A percentile compares a stretch with the other conserved stretches of the same genome.
These are phyloP conservation scores for Botrytis tulipae DNA, from an alignment of 2,329 filamentous ascomycete genomes.

Conservation along the genomic window DNA sequence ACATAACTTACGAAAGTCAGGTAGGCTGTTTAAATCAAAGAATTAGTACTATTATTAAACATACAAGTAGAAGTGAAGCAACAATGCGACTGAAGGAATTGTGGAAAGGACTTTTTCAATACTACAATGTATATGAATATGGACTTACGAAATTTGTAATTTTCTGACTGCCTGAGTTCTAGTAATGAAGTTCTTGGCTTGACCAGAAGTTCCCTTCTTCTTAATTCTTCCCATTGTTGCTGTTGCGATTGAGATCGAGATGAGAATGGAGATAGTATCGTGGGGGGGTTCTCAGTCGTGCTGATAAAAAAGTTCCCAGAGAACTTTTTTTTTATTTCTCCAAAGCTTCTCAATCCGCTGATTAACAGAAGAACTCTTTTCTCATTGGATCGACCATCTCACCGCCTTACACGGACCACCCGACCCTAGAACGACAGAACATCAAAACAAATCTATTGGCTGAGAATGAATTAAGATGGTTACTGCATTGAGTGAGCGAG, in stretches of 20 bases:
- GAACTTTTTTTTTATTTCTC: conserved; percentile 21
- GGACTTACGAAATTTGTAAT: conserved; percentile 66
- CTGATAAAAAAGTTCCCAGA: conserved; percentile 20
- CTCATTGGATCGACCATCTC: conserved; percentile 22
- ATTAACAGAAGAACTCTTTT: not conserved
- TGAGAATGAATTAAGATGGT: not conserved
- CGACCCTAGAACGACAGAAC: not conserved
- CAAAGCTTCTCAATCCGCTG: conserved; percentile 13
- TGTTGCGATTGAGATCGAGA: conserved; percentile 23
- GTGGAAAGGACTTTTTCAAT: not conserved
- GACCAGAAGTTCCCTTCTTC: conserved; percentile 84
- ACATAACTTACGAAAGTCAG: conserved; percentile 96
- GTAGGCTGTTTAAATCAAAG: conserved; percentile 59
- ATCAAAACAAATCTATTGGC: conserved; percentile 14
- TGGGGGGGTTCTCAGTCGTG: conserved; percentile 17
- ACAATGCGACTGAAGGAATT: not conserved
- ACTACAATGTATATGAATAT: not conserved
- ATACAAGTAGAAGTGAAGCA: not conserved
- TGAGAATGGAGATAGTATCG: not conserved
- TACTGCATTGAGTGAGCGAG: not conserved
- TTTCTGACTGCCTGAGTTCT: conserved; percentile 96
- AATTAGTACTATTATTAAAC: not conserved
- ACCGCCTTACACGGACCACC: conserved; percentile 21
- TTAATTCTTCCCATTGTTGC: conserved; percentile 70
- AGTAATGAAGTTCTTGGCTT: conserved; percentile 98